Percentiles rank a stretch among this genome's conserved stretches.
phyloP scores from a whole-genome alignment of 257 asterid species.

The Fraxinus excelsior region DNA sequence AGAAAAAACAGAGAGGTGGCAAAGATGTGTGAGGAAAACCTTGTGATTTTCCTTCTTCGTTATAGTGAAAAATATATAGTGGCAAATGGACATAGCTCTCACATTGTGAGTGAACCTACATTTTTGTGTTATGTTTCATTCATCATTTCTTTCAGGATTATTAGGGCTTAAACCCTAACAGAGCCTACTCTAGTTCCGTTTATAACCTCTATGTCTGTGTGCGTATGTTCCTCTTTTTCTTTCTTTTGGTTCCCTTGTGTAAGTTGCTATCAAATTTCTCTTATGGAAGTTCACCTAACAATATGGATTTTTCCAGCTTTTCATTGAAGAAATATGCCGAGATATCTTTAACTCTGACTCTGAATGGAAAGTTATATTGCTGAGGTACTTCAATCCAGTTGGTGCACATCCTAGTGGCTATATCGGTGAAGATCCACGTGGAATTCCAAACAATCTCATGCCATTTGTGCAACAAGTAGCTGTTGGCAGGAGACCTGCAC shows the following conservation, averaged over 20 bases:
- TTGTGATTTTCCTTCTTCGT: not conserved
- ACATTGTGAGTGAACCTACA: not conserved
- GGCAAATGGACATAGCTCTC: not conserved
- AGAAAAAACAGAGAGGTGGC: not conserved
- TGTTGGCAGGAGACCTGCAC: slow-evolving; percentile 45
- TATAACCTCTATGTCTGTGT: slow-evolving; percentile 11
- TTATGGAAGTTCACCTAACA: slow-evolving; percentile 1
- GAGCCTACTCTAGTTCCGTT: not conserved
- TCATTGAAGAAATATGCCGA: slow-evolving; percentile 54
- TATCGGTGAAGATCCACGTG: slow-evolving; percentile 54
- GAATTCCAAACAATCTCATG: slow-evolving; percentile 52
- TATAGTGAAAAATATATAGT: not conserved
- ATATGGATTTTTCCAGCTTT: slow-evolving; percentile 37
- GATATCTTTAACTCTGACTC: slow-evolving; percentile 38
- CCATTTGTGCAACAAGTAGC: slow-evolving; percentile 51
- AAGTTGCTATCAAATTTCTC: not conserved
- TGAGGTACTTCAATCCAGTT: slow-evolving; percentile 72
- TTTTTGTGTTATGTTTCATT: not conserved
- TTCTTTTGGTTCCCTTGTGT: not conserved
- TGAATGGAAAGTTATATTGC: slow-evolving; percentile 41
- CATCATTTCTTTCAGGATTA: not conserved
- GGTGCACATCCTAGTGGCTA: slow-evolving; percentile 51
- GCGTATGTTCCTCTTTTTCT: not conserved
- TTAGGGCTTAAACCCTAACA: not conserved
- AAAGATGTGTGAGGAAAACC: not conserved